Percentiles rank a stretch among this genome's conserved stretches.
phyloP scores from a whole-genome alignment of 495 filamentous ascomycete species.

The Lasiosphaeria hispida region DNA sequence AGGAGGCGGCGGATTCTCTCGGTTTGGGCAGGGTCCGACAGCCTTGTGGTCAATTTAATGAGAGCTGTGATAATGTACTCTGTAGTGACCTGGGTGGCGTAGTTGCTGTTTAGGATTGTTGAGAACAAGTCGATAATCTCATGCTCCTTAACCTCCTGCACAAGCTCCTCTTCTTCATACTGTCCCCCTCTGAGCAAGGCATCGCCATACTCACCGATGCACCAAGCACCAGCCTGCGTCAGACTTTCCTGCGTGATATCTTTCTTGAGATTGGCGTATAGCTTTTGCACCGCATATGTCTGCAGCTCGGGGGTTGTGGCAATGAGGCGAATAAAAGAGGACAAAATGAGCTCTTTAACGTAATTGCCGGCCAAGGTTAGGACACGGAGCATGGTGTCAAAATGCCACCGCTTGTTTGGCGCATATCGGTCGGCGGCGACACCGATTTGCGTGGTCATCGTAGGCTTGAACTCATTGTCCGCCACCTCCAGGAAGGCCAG shows the following conservation, averaged over 20 bases:
- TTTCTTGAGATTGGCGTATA: conserved; percentile 85
- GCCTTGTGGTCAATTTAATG: conserved; percentile 91
- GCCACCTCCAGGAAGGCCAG: conserved; percentile 94
- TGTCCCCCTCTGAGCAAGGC: conserved; percentile 80
- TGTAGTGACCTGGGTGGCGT: conserved; percentile 80
- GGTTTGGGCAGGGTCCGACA: conserved; percentile 77
- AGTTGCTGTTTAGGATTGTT: conserved; percentile 84
- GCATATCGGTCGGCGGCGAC: conserved; percentile 95
- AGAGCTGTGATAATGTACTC: conserved; percentile 95
- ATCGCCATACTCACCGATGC: conserved; percentile 96
- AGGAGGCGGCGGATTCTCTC: conserved; percentile 80
- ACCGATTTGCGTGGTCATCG: conserved; percentile 95
- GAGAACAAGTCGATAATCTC: conserved; percentile 89
- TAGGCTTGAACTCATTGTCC: conserved; percentile 97
- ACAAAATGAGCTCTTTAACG: conserved; percentile 95
- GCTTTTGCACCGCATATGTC: conserved; percentile 92
- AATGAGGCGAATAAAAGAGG: conserved; percentile 92
- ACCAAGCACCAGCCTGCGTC: conserved; percentile 93
- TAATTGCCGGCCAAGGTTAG: conserved; percentile 92
- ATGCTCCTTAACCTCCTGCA: conserved; percentile 82
- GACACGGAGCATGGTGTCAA: conserved; percentile 95
- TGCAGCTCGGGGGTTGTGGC: conserved; percentile 93
- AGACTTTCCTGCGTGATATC: conserved; percentile 97
- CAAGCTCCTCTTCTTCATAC: conserved; percentile 93
- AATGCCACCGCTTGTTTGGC: conserved; percentile 95